phyloP scores from a whole-genome alignment of 2,329 filamentous ascomycete species.

The Apiospora saccharicola region DNA sequence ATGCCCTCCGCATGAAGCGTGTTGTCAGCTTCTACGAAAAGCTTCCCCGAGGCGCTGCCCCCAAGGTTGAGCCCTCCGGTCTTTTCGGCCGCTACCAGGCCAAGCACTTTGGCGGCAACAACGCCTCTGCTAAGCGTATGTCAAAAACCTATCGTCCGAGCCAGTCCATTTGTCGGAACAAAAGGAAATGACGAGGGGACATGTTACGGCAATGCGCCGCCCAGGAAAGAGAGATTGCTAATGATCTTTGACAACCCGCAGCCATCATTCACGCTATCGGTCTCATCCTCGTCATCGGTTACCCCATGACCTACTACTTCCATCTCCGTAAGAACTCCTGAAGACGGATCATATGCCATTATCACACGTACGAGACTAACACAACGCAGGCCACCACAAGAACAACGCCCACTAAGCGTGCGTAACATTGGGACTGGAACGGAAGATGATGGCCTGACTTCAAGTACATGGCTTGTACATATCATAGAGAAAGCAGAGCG shows the following conservation, averaged over 20 bases:
- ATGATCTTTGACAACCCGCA: conserved; percentile 49
- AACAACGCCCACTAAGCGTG: conserved; percentile 92
- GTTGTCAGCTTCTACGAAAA: conserved; percentile 99
- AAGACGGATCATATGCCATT: conserved; percentile 37
- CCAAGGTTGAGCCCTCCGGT: conserved; percentile 82
- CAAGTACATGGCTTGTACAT: conserved; percentile 21
- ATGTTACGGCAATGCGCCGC: background rate
- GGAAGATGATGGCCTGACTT: conserved; percentile 21
- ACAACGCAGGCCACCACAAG: conserved; percentile 90
- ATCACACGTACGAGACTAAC: background rate
- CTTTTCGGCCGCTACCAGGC: conserved; percentile 88
- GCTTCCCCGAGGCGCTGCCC: conserved; percentile 90
- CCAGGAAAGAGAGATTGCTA: background rate
- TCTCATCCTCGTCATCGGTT: conserved; percentile 81
- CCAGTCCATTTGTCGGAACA: background rate
- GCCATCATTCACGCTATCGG: conserved; percentile 89
- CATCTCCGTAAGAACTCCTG: conserved; percentile 80
- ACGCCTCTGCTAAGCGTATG: conserved; percentile 87
- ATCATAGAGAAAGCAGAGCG: conserved; percentile 28
- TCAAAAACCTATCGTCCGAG: conserved; percentile 36
- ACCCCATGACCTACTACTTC: conserved; percentile 99
- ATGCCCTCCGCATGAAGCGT: conserved; percentile 97
- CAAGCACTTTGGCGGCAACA: conserved; percentile 90
- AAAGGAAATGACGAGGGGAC: background rate
- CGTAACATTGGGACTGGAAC: background rate